Conservation (phyloP, 75 land plant species). For the Cunninghamia lanceolata region DNA sequence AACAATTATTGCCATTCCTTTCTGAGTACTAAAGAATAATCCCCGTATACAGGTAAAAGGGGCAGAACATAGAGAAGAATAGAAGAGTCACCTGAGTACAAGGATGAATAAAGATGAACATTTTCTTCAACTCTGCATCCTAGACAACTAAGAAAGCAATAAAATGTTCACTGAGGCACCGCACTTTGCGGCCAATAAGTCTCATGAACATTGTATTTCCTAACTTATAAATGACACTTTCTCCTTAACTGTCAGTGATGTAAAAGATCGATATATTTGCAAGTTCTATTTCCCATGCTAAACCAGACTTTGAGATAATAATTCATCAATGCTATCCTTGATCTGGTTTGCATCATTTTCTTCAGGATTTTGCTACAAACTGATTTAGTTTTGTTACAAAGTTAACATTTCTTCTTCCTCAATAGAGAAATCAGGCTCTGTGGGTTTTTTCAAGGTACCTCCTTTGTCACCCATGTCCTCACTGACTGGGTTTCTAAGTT, state of each 20-base stretch:
- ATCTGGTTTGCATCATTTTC: not conserved
- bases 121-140: not conserved
- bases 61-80: not conserved
- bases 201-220: not conserved
- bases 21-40: not conserved
- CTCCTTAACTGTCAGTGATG: not conserved
- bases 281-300: not conserved
- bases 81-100: not conserved
- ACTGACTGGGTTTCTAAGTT: slow-evolving; percentile 1
- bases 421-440: slow-evolving; percentile 63
- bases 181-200: not conserved
- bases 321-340: not conserved
- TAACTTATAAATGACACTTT: not conserved
- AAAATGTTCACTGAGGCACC: not conserved
- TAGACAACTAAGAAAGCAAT: not conserved
- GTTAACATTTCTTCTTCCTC: slow-evolving; percentile 26
- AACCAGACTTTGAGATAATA: not conserved
- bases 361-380: not conserved
- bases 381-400: not conserved
- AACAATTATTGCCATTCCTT: not conserved
- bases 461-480: not conserved
- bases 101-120: not conserved
- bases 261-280: not conserved
- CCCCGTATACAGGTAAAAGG: not conserved
- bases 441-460: slow-evolving; percentile 46